Percentiles rank a stretch among this genome's conserved stretches.
Conservation (phyloP, 2,329 filamentous ascomycete genomes). For the Fusarium sp. region DNA sequence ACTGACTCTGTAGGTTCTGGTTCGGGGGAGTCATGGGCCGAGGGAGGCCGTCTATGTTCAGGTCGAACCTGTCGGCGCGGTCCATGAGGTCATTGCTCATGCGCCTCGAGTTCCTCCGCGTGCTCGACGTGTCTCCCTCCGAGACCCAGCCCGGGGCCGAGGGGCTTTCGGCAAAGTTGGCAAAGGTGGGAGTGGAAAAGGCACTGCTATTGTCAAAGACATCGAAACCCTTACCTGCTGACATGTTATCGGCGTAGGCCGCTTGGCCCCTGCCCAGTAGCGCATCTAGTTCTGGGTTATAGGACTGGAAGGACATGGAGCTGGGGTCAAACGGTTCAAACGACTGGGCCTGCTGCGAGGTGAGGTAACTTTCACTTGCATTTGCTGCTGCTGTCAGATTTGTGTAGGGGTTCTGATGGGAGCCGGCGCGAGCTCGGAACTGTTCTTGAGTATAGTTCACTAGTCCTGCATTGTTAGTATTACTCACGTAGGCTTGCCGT, state of each 20-base stretch:
- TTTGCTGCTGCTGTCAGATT: conserved; percentile 49
- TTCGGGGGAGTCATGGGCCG: conserved; percentile 73
- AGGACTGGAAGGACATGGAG: conserved; percentile 62
- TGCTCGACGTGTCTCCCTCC: conserved; percentile 60
- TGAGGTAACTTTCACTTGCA: conserved; percentile 66
- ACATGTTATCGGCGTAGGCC: conserved; percentile 56
- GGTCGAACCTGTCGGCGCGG: conserved; percentile 69
- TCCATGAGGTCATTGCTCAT: conserved; percentile 73
- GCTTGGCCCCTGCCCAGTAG: conserved; percentile 63
- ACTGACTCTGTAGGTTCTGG: conserved; percentile 70
- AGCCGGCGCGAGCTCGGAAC: conserved; percentile 83
- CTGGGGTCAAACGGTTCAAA: conserved; percentile 62
- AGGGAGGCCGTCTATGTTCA: conserved; percentile 58
- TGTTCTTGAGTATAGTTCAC: conserved; percentile 73
- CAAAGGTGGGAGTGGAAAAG: conserved; percentile 63
- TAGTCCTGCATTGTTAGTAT: conserved; percentile 68
- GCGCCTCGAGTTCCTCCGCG: conserved; percentile 57
- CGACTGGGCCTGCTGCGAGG: conserved; percentile 66
- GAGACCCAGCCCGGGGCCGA: conserved; percentile 62
- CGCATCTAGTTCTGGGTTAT: conserved; percentile 56
- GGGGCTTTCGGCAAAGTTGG: conserved; percentile 63
- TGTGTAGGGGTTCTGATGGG: conserved; percentile 49
- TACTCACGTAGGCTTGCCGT: conserved; percentile 59
- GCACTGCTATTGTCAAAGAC: conserved; percentile 60
- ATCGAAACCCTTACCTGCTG: conserved; percentile 61